These are phyloP conservation scores for Termitomyces sp. DNA, from an alignment of 768 basidiomycete genomes.

Conservation along the genomic window DNA sequence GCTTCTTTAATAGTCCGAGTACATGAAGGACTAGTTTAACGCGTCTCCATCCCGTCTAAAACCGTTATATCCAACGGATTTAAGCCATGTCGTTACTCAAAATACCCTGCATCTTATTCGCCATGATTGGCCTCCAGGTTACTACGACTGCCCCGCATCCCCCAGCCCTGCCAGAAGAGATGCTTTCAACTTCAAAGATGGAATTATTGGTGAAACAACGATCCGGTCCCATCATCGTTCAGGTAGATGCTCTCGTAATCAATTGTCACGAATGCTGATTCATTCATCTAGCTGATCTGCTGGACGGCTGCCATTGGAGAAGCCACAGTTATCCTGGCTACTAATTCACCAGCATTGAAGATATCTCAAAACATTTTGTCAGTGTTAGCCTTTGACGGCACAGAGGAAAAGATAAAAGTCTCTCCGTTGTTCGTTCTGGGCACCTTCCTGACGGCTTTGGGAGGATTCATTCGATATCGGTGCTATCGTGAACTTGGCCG, in stretches of 20 bases:
- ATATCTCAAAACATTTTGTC: constrained; percentile 25
- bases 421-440: constrained; percentile 35
- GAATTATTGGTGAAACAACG: constrained; percentile 36
- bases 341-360: constrained; percentile 19
- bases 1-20: not conserved
- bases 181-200: constrained; percentile 29
- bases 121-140: constrained; percentile 40
- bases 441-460: constrained; percentile 32
- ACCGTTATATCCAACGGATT: not conserved
- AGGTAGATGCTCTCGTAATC: constrained; percentile 25
- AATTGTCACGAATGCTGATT: not conserved
- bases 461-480: constrained; percentile 37
- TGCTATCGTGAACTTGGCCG: constrained; percentile 46
- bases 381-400: constrained; percentile 22
- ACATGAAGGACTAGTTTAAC: not conserved
- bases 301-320: constrained; percentile 39
- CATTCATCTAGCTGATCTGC: constrained; percentile 28
- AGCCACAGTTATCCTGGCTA: constrained; percentile 32
- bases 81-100: constrained; percentile 28
- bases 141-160: constrained; percentile 46
- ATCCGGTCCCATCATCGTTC: constrained; percentile 28
- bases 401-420: constrained; percentile 23
- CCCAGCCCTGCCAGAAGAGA: constrained; percentile 31
- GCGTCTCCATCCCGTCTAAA: not conserved
- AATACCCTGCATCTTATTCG: constrained; percentile 40